These are phyloP conservation scores for Trichopus zeylanicus DNA, from an alignment of 116 monocot species.

Conservation along the genomic window DNA sequence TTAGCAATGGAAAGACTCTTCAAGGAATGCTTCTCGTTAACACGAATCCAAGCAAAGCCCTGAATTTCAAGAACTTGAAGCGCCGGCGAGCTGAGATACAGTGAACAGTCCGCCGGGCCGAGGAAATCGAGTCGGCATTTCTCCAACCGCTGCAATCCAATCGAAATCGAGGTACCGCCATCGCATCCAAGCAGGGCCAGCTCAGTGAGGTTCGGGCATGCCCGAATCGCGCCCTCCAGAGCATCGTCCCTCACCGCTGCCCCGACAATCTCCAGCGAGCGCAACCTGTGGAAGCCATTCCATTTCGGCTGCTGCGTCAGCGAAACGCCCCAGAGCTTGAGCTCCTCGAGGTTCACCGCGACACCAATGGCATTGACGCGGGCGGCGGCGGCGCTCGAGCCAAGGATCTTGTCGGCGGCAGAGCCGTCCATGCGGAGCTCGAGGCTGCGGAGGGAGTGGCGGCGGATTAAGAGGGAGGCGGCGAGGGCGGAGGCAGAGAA, in stretches of 20 bases:
- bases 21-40: slow-evolving; percentile 38
- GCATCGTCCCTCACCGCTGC: slow-evolving; percentile 42
- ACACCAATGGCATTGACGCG: slow-evolving; percentile 45
- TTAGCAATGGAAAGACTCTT: slow-evolving; percentile 59
- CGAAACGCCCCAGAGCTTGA: slow-evolving; percentile 84
- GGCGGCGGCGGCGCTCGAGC: background rate
- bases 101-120: slow-evolving; percentile 30
- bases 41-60: slow-evolving; percentile 67
- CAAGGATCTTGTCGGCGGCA: slow-evolving; percentile 10
- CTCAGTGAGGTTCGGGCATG: slow-evolving; percentile 68
- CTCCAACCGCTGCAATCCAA: slow-evolving; percentile 52
- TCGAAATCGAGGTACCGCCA: slow-evolving; percentile 32
- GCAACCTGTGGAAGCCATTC: slow-evolving; percentile 34
- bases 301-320: slow-evolving; percentile 56
- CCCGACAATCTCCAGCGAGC: slow-evolving; percentile 63
- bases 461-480: slow-evolving; percentile 37
- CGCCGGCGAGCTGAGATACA: slow-evolving; percentile 38
- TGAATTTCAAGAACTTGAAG: slow-evolving; percentile 56
- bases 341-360: slow-evolving; percentile 42
- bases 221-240: slow-evolving; percentile 30
- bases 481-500: slow-evolving; percentile 46
- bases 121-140: slow-evolving; percentile 81
- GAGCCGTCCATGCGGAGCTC: slow-evolving; percentile 79
- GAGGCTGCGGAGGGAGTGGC: slow-evolving; percentile 42
- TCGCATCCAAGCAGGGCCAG: slow-evolving; percentile 83